phyloP scores from a whole-genome alignment of 192 early-diverging fungal species.

The Pilobolus umbonatus region DNA sequence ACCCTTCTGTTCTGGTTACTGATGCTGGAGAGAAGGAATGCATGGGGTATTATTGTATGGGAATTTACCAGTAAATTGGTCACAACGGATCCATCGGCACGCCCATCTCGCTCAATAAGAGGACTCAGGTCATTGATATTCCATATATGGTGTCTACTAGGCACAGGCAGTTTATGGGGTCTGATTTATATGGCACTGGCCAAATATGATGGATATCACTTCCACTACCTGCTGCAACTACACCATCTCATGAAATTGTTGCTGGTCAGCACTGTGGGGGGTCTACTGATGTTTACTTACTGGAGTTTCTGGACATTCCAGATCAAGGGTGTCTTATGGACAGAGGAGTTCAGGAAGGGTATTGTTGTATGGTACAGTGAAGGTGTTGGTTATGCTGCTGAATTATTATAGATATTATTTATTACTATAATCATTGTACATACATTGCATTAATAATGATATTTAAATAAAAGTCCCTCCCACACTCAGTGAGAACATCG shows the following conservation, averaged over 20 bases:
- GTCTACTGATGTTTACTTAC: conserved; percentile 43
- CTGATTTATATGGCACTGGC: conserved; percentile 33
- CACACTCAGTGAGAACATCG: no score
- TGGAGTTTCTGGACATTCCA: conserved; percentile 60
- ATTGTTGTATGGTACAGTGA: conserved; percentile 45
- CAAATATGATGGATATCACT: conserved; percentile 23
- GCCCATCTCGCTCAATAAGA: background rate
- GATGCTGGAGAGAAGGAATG: conserved; percentile 43
- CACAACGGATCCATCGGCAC: conserved; percentile 15
- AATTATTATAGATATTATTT: conserved; percentile 11
- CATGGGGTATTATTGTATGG: conserved; percentile 53
- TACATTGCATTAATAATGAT: background rate
- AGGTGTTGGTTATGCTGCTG: conserved; percentile 22
- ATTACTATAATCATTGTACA: background rate
- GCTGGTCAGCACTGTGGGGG: conserved; percentile 36
- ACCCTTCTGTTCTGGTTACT: conserved; percentile 41
- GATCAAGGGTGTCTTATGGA: conserved; percentile 49
- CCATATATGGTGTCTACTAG: conserved; percentile 45
- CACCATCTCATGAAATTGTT: conserved; percentile 35
- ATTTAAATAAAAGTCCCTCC: no score
- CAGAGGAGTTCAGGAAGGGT: conserved; percentile 47
- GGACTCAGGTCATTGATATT: conserved; percentile 28
- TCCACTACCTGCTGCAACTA: conserved; percentile 22
- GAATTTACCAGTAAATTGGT: conserved; percentile 43
- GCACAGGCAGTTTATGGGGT: conserved; percentile 46